A percentile compares a stretch with the other conserved stretches of the same genome.
Conservation (phyloP, 2,329 filamentous ascomycete genomes). For the Neofusicoccum sp. region DNA sequence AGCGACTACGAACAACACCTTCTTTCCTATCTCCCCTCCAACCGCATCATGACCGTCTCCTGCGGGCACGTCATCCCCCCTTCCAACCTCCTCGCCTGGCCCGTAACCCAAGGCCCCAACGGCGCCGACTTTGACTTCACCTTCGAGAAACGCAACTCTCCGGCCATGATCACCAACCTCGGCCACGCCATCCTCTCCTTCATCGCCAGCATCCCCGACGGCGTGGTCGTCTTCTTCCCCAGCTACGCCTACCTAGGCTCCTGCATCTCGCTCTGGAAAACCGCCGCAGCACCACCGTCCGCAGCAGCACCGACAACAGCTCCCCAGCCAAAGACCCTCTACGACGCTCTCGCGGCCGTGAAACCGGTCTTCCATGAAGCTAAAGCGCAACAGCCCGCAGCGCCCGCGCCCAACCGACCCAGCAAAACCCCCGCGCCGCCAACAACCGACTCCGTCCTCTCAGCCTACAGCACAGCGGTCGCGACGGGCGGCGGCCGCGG, state of each 20-base stretch:
- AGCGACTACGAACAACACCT: constrained; percentile 85
- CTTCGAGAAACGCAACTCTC: constrained; percentile 73
- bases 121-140: constrained; percentile 78
- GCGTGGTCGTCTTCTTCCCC: constrained; percentile 92
- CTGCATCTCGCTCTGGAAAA: constrained; percentile 55
- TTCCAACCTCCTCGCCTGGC: constrained; percentile 77
- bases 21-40: constrained; percentile 70
- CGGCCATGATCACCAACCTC: constrained; percentile 70
- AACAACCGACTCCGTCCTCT: constrained; percentile 68
- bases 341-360: constrained; percentile 59
- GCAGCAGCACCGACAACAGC: constrained; percentile 20
- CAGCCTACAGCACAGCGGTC: constrained; percentile 72
- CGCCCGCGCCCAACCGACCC: neutral
- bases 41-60: constrained; percentile 76
- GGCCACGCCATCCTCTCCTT: constrained; percentile 73
- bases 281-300: neutral
- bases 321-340: constrained; percentile 48
- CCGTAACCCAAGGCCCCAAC: constrained; percentile 57
- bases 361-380: constrained; percentile 56
- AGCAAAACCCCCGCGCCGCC: neutral
- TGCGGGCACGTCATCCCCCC: constrained; percentile 92
- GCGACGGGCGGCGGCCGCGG: constrained; percentile 56
- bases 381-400: constrained; percentile 22
- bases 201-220: constrained; percentile 77
- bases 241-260: constrained; percentile 88